These are phyloP conservation scores for Trifolium dubium DNA, from an alignment of 306 rosid genomes.

Conservation along the genomic window DNA sequence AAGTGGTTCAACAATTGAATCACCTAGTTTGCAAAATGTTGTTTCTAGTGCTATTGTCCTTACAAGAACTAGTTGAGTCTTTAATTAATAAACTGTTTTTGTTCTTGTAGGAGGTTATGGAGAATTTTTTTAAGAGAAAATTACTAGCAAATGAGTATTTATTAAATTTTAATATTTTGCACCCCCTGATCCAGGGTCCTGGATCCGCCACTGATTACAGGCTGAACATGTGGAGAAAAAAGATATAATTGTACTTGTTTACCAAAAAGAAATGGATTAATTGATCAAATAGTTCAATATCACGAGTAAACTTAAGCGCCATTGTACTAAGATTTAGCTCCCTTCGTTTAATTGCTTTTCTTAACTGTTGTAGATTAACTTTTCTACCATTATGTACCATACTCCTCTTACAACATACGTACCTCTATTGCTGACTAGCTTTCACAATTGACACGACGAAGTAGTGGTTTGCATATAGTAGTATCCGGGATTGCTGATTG, in stretches of 20 bases:
- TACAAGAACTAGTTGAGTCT: too few species aligned
- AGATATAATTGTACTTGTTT: background rate
- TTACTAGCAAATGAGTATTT: too few species aligned
- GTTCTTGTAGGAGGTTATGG: too few species aligned
- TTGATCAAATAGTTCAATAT: background rate
- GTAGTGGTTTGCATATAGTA: background rate
- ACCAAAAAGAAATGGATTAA: background rate
- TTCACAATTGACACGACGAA: background rate
- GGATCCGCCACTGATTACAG: too few species aligned
- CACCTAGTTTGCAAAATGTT: too few species aligned
- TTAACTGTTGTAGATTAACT: background rate
- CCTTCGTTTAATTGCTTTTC: background rate
- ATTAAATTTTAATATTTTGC: too few species aligned
- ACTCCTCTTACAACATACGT: background rate
- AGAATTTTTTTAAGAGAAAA: too few species aligned
- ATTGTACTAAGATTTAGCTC: background rate
- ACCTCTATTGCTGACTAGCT: background rate
- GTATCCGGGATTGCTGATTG: background rate
- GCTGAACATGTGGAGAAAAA: background rate
- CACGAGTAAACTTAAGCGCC: background rate
- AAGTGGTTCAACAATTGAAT: too few species aligned
- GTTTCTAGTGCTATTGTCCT: too few species aligned
- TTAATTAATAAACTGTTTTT: too few species aligned
- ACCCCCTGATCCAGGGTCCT: too few species aligned
- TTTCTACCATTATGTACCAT: background rate